Evolutionary conservation across 495 filamentous ascomycete species (phyloP).

Genomic region (Patellaria atrata): DNA sequence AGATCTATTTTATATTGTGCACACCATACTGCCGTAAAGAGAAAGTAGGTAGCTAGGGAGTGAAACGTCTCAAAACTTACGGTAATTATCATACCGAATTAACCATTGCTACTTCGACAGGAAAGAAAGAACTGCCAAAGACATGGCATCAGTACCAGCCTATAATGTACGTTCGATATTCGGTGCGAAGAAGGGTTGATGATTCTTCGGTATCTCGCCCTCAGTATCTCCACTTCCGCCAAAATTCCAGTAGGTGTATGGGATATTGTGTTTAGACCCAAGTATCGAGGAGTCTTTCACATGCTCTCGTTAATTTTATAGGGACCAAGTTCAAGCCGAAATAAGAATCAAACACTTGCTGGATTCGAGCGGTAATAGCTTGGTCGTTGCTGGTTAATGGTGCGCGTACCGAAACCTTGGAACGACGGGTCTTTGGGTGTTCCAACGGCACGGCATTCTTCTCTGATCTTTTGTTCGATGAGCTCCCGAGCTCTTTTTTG

Average conservation of each 20-base stretch:
- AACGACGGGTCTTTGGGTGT: background rate
- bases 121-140: too few species aligned
- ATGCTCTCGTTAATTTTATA: background rate
- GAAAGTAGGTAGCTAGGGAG: too few species aligned
- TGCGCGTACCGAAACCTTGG: background rate
- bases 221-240: background rate
- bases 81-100: too few species aligned
- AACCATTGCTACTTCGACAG: too few species aligned
- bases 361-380: background rate
- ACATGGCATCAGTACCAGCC: background rate
- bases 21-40: too few species aligned
- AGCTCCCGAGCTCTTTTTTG: background rate
- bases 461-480: background rate
- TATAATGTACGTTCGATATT: background rate
- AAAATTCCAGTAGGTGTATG: constrained; percentile 1
- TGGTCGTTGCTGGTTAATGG: background rate
- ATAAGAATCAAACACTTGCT: background rate
- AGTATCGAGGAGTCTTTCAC: background rate
- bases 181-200: constrained; percentile 2
- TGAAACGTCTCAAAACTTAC: too few species aligned
- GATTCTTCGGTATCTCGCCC: background rate
- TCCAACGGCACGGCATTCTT: background rate
- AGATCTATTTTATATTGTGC: too few species aligned
- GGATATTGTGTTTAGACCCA: background rate
- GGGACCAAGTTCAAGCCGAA: background rate